Conservation (phyloP, 108 stramenopile species). For the Nitzschia sp. region DNA sequence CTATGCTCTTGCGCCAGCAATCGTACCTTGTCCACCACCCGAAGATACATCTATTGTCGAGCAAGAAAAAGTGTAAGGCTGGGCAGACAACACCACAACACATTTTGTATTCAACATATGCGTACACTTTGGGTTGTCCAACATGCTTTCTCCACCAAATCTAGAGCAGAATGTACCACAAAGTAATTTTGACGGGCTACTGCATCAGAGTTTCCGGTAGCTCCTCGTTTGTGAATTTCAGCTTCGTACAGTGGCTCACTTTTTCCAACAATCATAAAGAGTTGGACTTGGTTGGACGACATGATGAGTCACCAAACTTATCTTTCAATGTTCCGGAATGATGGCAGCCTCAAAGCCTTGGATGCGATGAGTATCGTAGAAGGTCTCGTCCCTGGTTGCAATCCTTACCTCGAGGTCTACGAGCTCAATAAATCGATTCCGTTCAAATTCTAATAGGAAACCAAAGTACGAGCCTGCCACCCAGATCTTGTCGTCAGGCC, state of each 20-base stretch:
- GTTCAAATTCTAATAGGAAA: too few relatives aligned
- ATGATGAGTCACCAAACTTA: neutral
- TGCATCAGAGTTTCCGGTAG: slow-evolving; percentile 49
- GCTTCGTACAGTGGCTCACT: slow-evolving; percentile 88
- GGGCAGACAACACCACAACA: slow-evolving; percentile 9
- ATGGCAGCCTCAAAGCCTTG: too few relatives aligned
- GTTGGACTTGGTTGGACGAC: slow-evolving; percentile 29
- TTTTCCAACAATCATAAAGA: slow-evolving; percentile 84
- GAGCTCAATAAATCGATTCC: neutral
- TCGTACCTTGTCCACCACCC: slow-evolving; percentile 83
- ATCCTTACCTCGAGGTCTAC: neutral
- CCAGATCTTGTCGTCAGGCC: too few relatives aligned
- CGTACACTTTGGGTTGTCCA: slow-evolving; percentile 76
- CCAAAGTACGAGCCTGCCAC: too few relatives aligned
- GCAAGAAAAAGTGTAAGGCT: neutral
- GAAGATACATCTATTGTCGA: slow-evolving; percentile 72
- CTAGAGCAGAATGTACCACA: slow-evolving; percentile 89
- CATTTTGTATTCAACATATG: neutral
- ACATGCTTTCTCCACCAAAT: slow-evolving; percentile 87
- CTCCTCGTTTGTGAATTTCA: slow-evolving; percentile 64
- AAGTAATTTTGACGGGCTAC: slow-evolving; percentile 91
- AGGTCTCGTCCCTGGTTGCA: neutral
- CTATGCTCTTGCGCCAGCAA: neutral
- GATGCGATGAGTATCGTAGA: too few relatives aligned
- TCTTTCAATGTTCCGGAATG: too few relatives aligned